phyloP scores from a whole-genome alignment of 768 basidiomycete genomes.

The Leccinum boreale region DNA sequence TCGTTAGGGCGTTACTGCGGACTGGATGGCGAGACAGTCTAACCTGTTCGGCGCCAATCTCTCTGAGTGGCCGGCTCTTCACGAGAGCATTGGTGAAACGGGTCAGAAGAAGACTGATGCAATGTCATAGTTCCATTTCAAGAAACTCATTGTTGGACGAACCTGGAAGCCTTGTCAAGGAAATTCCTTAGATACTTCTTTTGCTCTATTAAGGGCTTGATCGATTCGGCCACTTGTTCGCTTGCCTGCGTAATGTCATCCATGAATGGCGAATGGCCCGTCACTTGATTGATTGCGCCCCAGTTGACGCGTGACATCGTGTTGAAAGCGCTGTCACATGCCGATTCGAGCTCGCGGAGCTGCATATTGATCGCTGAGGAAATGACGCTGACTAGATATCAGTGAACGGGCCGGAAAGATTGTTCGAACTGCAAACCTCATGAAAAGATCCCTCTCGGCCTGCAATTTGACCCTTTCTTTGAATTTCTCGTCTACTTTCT shows the following conservation, averaged over 20 bases:
- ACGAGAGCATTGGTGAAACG: constrained; percentile 90
- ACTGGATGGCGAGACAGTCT: constrained; percentile 1
- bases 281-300: constrained; percentile 78
- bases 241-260: constrained; percentile 70
- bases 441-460: constrained; percentile 82
- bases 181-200: constrained; percentile 94
- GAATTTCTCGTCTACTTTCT: constrained; percentile 72
- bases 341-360: constrained; percentile 81
- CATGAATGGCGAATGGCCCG: constrained; percentile 80
- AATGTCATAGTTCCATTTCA: not conserved
- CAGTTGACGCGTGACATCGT: constrained; percentile 77
- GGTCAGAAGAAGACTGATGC: constrained; percentile 68
- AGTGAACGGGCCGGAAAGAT: not conserved
- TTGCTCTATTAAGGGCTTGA: constrained; percentile 83
- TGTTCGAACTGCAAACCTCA: constrained; percentile 52
- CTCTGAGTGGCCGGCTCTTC: constrained; percentile 84
- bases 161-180: constrained; percentile 93
- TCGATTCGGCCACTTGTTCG: constrained; percentile 71
- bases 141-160: constrained; percentile 13
- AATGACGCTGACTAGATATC: constrained; percentile 55
- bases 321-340: constrained; percentile 75
- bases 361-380: constrained; percentile 79
- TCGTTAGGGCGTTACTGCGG: not conserved
- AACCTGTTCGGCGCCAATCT: constrained; percentile 95
- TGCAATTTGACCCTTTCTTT: constrained; percentile 82